Conservation (phyloP, 2,329 filamentous ascomycete species). For the Epichloe sibirici region DNA sequence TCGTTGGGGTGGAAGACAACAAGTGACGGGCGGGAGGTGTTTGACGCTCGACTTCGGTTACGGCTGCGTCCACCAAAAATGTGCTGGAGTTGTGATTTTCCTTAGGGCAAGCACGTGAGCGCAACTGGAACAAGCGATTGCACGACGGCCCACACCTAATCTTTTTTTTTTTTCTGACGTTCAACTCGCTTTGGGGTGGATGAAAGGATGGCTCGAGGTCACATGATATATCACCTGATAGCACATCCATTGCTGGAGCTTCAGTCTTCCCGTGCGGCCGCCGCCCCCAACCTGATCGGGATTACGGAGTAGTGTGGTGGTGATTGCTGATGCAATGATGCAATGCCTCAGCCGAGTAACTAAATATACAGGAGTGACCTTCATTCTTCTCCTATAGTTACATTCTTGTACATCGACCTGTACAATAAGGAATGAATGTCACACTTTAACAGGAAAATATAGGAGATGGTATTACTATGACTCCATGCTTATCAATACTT, state of each 20-base stretch:
- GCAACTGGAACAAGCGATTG: slow-evolving; percentile 13
- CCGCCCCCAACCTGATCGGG: neutral
- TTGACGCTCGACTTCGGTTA: slow-evolving; percentile 19
- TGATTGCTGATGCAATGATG: neutral
- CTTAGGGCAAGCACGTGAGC: slow-evolving; percentile 31
- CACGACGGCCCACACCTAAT: neutral
- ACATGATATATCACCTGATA: slow-evolving; percentile 5
- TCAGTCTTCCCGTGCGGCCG: neutral
- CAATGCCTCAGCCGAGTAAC: too few species aligned
- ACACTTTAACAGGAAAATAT: too few species aligned
- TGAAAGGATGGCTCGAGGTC: neutral
- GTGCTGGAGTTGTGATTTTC: slow-evolving; percentile 27
- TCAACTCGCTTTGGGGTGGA: neutral
- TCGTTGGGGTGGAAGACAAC: slow-evolving; percentile 21
- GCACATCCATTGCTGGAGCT: neutral
- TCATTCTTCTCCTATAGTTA: too few species aligned
- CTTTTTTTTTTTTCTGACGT: neutral
- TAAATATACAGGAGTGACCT: too few species aligned
- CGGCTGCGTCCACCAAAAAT: slow-evolving; percentile 21
- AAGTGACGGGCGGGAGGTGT: slow-evolving; percentile 19
- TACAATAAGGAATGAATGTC: too few species aligned
- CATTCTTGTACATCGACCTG: too few species aligned
- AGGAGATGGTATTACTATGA: too few species aligned
- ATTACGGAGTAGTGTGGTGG: neutral
- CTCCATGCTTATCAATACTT: too few species aligned